Evolutionary conservation across 352 stramenopile genomes (phyloP), one percentile per base, ranked within the genome.

Genomic region (Phytopythium kandeliae): DNA sequence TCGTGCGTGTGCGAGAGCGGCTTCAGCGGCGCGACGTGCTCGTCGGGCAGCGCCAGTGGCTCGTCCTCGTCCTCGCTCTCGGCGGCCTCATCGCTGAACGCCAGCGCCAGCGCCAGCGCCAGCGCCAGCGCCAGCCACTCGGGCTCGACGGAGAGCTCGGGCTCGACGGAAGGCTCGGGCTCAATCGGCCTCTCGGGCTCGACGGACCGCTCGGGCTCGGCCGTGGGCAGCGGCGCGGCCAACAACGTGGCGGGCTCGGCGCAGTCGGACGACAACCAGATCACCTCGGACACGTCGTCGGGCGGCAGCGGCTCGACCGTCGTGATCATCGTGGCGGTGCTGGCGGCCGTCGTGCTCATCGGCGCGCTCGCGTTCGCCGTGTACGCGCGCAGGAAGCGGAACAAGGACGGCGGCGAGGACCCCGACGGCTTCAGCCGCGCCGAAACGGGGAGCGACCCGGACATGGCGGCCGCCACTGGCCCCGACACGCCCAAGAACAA

Each of bases 341-440:
- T 92, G 47, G 75, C 71, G 12, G 78, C 70, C 24, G 63, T 74
- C 37, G 73, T 91, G 40, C 63, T 94, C 35, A 54, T 91, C 4
- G 75, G 63, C 17, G 80, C 77, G 5, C 63, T 90, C 43, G 57
- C 82, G 31, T 92, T 94, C 50, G 78, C 80, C 36, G 65, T 89
- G 48, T 78, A 87, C 63, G 79, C 81, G 36, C 65, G 77, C 33
- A 88, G 81, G 68, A 88, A 81, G 64, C 71, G 65, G 37, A 82
- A 74, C 26, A 58, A 86, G 51, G 65, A 85, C 41, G 77, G 87
- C 35, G 62, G 72, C 19, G 73, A 64, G 3, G 62, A 81, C 30
- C 64, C 48, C n/a, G 60, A 64, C 25, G 64, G 61, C 33, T 86
- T 88, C 35, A 72, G 69, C 24, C 69, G 63, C 47, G 57, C 62